phyloP scores from a whole-genome alignment of 345 rosid species.

The Salix viminalis region DNA sequence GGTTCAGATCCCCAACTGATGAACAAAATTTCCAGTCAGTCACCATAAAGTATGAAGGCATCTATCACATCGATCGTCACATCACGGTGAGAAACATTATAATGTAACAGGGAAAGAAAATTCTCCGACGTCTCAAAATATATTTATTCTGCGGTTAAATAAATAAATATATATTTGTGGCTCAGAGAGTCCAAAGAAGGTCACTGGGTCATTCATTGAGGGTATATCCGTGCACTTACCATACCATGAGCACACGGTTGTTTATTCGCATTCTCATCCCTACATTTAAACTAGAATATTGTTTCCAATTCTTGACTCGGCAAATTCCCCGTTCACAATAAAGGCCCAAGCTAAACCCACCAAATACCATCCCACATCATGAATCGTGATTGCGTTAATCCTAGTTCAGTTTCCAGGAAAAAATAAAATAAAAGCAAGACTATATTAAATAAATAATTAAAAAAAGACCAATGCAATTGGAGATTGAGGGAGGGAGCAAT shows the following conservation, averaged over 20 bases:
- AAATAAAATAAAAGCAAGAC: neutral
- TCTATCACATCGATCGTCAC: neutral
- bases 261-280: neutral
- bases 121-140: neutral
- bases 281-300: neutral
- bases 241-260: neutral
- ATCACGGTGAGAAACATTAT: neutral
- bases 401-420: neutral
- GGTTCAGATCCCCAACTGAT: constrained; percentile 74
- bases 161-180: neutral
- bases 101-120: neutral
- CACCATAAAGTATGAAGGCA: constrained; percentile 5
- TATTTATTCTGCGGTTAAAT: neutral
- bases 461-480: neutral
- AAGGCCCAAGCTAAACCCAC: neutral
- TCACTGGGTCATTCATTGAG: neutral
- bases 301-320: neutral
- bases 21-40: constrained; percentile 14
- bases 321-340: neutral
- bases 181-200: neutral
- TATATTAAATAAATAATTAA: neutral
- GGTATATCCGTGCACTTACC: neutral
- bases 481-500: neutral
- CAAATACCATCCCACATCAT: neutral
- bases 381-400: neutral